phyloP scores from a whole-genome alignment of 768 basidiomycete species.

The Termitomyces titanicus region DNA sequence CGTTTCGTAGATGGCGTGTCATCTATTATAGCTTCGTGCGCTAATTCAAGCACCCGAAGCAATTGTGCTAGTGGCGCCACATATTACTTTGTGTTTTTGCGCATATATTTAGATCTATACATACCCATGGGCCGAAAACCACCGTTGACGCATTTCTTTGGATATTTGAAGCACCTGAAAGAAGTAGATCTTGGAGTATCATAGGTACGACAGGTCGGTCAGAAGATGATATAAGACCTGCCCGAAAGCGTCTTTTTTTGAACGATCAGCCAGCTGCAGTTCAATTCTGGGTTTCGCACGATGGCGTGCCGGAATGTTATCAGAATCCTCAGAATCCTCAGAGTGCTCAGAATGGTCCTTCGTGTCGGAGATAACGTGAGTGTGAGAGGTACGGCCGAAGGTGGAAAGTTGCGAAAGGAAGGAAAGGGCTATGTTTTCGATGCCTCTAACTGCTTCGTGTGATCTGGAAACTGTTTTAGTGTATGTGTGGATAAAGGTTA shows the following conservation, averaged over 20 bases:
- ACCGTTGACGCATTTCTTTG: constrained; percentile 30
- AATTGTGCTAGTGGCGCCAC: constrained; percentile 52
- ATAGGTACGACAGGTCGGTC: constrained; percentile 6
- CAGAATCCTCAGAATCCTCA: constrained; percentile 5
- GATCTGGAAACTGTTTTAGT: not conserved
- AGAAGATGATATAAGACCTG: constrained; percentile 6
- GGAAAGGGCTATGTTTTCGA: constrained; percentile 33
- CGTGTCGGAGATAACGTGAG: not conserved
- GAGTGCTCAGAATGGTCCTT: constrained; percentile 10
- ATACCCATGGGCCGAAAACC: constrained; percentile 38
- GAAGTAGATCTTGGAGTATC: not conserved
- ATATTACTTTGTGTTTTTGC: not conserved
- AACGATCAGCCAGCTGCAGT: constrained; percentile 32
- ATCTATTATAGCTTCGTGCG: constrained; percentile 62
- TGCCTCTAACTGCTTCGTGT: constrained; percentile 19
- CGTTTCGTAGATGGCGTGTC: constrained; percentile 62
- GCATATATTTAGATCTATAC: constrained; percentile 15
- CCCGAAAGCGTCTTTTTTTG: constrained; percentile 24
- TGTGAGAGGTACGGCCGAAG: constrained; percentile 13
- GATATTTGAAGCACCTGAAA: constrained; percentile 28
- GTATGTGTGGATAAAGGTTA: too few relatives aligned
- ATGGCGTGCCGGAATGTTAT: constrained; percentile 4
- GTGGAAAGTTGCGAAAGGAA: constrained; percentile 34
- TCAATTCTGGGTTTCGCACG: constrained; percentile 26
- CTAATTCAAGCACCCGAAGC: constrained; percentile 59